Conservation (phyloP, 345 rosid species). For the Aquilaria sinensis region DNA sequence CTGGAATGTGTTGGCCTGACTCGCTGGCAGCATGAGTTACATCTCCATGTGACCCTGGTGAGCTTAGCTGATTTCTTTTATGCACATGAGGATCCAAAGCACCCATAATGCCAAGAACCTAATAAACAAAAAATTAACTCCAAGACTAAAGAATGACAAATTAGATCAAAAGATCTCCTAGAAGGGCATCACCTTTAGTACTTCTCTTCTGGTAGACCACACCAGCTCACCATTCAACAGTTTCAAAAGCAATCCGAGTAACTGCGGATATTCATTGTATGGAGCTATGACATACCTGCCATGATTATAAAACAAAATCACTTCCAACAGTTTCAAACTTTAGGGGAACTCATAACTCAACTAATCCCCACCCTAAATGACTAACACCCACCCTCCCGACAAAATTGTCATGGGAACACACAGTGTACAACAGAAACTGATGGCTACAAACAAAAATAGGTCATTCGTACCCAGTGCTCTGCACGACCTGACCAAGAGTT, state of each 20-base stretch:
- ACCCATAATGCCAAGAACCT: constrained; percentile 99
- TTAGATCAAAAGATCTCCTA: constrained; percentile 11
- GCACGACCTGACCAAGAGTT: constrained; percentile 98
- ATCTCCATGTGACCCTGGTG: constrained; percentile 86
- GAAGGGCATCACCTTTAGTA: constrained; percentile 66
- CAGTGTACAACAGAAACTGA: no score
- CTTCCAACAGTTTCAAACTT: no score
- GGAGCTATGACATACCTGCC: constrained; percentile 93
- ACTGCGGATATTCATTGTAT: constrained; percentile 82
- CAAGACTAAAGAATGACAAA: constrained; percentile 14
- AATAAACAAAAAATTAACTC: constrained; percentile 22
- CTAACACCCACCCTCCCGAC: background rate
- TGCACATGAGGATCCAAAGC: constrained; percentile 97
- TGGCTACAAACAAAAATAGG: constrained; percentile 4
- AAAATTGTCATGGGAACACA: no score
- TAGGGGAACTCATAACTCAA: no score
- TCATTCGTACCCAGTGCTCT: constrained; percentile 82
- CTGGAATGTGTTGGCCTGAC: constrained; percentile 86
- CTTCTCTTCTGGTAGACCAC: constrained; percentile 99
- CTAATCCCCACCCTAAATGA: background rate
- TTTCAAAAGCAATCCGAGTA: constrained; percentile 93
- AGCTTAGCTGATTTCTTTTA: constrained; percentile 76
- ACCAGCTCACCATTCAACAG: constrained; percentile 89
- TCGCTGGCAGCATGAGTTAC: constrained; percentile 83
- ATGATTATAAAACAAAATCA: constrained; percentile 3